Base-by-base conservation (phyloP, 1,139 yeast species). In the Geotrichum restrictum region DNA sequence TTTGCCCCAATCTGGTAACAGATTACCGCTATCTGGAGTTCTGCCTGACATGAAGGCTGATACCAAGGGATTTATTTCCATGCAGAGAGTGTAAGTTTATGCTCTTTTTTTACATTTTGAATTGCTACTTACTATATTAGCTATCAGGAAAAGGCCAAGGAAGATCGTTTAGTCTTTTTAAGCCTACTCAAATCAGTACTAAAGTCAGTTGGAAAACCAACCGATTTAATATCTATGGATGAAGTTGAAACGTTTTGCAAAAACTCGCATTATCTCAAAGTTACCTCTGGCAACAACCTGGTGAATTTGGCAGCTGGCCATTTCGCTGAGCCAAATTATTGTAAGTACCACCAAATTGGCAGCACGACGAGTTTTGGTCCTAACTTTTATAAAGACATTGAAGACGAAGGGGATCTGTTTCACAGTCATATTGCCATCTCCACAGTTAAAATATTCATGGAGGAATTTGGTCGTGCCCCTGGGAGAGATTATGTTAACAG, bases 31-130 rank as follows among this genome's bases (percentile, higher is more conserved):
- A 2, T 75, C 85, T 2, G 96, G 96, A 0, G 77, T 74, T 1
- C 65, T 91, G 11, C 96, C 96, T 0, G 98, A 91, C 66, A 91
- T 93, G 97, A 85, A 87, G 33, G 80, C 96, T 0, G 82, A 83
- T 59, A 83, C 96, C 0, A 69, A 69, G 13, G 75, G 75, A 51
- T 93, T 85, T 64, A 74, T 84, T 8, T 65, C 63, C 5, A 68
- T 93, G 49, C 86, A 83, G 63, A 65, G 65, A 0, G 61, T 88
- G 10, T 65, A 61, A 31, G 48, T 14, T 3, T 5, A 6, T 24
- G 29, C 29, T 8, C 2, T 16, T 18, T 16, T 5, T 48, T 27
- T 8, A 13, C 10, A 5, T 3, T 45, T 6, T 27, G 13, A 3
- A 4, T 6, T 3, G 27, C n/a, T 18, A 3, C 13, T 10, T 13